Evolutionary conservation across 2,329 filamentous ascomycete genomes (phyloP).

Genomic region (Penicillium sp.): DNA sequence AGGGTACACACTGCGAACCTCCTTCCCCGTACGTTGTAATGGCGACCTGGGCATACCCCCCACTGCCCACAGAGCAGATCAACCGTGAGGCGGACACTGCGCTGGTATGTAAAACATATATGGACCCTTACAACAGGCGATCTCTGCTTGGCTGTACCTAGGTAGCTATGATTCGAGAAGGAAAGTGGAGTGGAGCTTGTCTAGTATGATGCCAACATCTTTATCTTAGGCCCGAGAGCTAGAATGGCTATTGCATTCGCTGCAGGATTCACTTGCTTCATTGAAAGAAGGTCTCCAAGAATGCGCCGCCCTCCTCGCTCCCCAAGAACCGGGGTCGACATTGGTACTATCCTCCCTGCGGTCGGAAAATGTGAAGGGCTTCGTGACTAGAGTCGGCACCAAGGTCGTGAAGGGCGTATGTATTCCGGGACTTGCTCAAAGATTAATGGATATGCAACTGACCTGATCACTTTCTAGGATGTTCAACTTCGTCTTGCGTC

Average conservation of each 20-base stretch:
- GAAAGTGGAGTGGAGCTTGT: constrained; percentile 12
- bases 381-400: constrained; percentile 85
- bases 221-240: constrained; percentile 54
- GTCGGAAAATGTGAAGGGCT: constrained; percentile 87
- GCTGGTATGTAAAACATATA: constrained; percentile 41
- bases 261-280: constrained; percentile 60
- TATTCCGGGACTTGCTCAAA: constrained; percentile 16
- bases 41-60: constrained; percentile 62
- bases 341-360: constrained; percentile 83
- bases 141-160: not conserved
- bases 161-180: not conserved
- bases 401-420: constrained; percentile 84
- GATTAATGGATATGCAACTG: not conserved
- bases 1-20: not conserved
- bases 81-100: constrained; percentile 53
- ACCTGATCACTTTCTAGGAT: constrained; percentile 49
- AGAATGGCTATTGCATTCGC: constrained; percentile 60
- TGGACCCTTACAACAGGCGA: not conserved
- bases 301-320: constrained; percentile 81
- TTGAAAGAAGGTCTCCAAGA: constrained; percentile 75
- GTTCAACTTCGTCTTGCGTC: constrained; percentile 68
- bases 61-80: constrained; percentile 51
- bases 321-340: constrained; percentile 80
- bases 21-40: constrained; percentile 35
- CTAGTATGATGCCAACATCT: constrained; percentile 11